These are phyloP conservation scores for Peronospora farinosa DNA, from an alignment of 352 stramenopile species.

Conservation along the genomic window DNA sequence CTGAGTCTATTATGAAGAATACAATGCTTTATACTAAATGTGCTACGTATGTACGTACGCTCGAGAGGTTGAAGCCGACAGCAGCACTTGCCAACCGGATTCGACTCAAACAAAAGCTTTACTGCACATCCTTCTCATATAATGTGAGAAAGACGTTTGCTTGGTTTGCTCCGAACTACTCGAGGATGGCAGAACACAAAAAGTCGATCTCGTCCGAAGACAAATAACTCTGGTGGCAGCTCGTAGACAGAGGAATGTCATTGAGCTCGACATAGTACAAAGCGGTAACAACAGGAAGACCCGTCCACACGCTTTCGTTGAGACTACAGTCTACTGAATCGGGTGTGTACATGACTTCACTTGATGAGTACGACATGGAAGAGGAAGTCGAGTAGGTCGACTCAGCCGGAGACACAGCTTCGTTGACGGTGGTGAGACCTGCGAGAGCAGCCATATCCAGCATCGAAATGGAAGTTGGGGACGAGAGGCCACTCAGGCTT, in stretches of 20 bases:
- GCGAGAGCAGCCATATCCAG: conserved; percentile 31
- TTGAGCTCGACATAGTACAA: conserved; percentile 21
- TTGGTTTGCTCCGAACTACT: conserved; percentile 28
- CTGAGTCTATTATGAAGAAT: neutral
- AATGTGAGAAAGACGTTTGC: neutral
- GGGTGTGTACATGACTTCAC: conserved; percentile 56
- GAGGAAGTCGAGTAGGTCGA: conserved; percentile 29
- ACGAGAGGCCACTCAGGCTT: conserved; percentile 9
- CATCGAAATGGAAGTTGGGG: conserved; percentile 27
- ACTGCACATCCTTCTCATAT: conserved; percentile 8
- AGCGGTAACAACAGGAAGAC: conserved; percentile 32
- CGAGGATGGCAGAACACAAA: conserved; percentile 73
- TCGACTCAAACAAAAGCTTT: conserved; percentile 3
- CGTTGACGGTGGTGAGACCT: conserved; percentile 13
- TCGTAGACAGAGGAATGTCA: conserved; percentile 18
- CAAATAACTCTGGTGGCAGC: conserved; percentile 42
- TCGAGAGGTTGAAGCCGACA: conserved; percentile 23
- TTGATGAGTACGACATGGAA: conserved; percentile 22
- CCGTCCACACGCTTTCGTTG: conserved; percentile 52
- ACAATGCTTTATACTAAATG: neutral
- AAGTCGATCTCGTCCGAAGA: conserved; percentile 85
- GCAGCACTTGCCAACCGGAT: conserved; percentile 49
- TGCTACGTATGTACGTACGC: conserved; percentile 3
- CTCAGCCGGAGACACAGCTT: conserved; percentile 19
- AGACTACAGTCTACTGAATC: conserved; percentile 52